Evolutionary conservation across 2,329 filamentous ascomycete species (phyloP).

Genomic region (Nothophoma quercina): DNA sequence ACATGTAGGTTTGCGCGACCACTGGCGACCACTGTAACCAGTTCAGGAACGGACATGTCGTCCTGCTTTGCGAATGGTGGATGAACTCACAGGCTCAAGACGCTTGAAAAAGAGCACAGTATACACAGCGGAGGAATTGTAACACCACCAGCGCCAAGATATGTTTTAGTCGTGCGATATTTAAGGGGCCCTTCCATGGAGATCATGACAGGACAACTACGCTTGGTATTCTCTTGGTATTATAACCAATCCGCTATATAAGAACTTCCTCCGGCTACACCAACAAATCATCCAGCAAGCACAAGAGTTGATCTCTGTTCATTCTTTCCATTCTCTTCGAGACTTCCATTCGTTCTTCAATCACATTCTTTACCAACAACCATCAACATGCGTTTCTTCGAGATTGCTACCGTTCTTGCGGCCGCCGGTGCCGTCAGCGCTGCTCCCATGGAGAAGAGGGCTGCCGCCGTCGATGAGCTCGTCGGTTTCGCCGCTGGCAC

Average conservation of each 20-base stretch:
- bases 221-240: slow-evolving; percentile 20
- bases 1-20: slow-evolving; percentile 6
- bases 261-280: not conserved
- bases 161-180: slow-evolving; percentile 19
- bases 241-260: slow-evolving; percentile 19
- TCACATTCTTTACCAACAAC: slow-evolving; percentile 12
- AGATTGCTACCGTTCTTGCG: slow-evolving; percentile 33
- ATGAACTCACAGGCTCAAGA: slow-evolving; percentile 16
- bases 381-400: slow-evolving; percentile 39
- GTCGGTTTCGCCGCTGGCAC: slow-evolving; percentile 61
- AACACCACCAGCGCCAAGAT: slow-evolving; percentile 15
- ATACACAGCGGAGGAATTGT: slow-evolving; percentile 25
- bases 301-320: slow-evolving; percentile 28
- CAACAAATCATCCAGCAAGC: slow-evolving; percentile 9
- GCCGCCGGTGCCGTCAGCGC: slow-evolving; percentile 35
- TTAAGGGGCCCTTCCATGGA: slow-evolving; percentile 24
- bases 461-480: slow-evolving; percentile 40
- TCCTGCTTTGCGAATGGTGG: slow-evolving; percentile 31
- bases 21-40: slow-evolving; percentile 2
- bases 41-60: slow-evolving; percentile 2
- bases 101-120: slow-evolving; percentile 6
- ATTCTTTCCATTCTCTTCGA: slow-evolving; percentile 23
- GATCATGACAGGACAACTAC: slow-evolving; percentile 19
- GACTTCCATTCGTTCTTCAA: slow-evolving; percentile 18
- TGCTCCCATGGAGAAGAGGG: slow-evolving; percentile 35